Base-by-base conservation (phyloP, 495 filamentous ascomycete species). In the Cryomyces antarcticus region DNA sequence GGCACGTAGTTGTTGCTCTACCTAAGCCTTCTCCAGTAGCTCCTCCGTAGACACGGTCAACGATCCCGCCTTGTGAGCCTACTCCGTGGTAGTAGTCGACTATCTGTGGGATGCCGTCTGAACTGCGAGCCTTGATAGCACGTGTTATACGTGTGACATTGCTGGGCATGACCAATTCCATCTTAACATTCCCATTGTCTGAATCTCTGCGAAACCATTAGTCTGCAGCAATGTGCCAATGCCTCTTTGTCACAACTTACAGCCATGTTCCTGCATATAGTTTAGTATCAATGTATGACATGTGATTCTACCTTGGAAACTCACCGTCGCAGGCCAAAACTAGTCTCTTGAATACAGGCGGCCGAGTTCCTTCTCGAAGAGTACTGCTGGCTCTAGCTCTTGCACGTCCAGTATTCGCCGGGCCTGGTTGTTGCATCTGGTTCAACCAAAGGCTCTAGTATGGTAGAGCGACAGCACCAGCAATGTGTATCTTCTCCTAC, bases 81-180 rank as follows among this genome's bases (percentile, higher is more conserved):
- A 64, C 55, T 28, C 61, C 61, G 38, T 42, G 51, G 30, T 62
- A 59, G 47, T 64, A 64, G 42, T 57, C 56, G 30, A 55, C 50
- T 28, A 64, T 46, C 41, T 64, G 61, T 5, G 57, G 59, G 9
- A 62, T 57, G 30, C 59, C 59, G 41, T 62, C 59, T 39, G 39
- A 39, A 42, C 52, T 58, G 7, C 52, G 41, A 11, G 61, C 38
- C 33, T 56, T 56, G 46, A 64, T 60, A 29, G 60, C 60, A 36
- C 61, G 54, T 17, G 56, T 50, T n/a, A 64, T 46, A 4, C 61
- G 52, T 7, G 61, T 61, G 30, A 64, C 56, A 44, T 64, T 64
- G 42, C 51, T 55, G 1, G 59, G 59, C 5, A 54, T 52, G 5
- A 43, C 40, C 5, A 64, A 13, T 38, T 58, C 42, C 28, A 51